Evolutionary conservation across 2,329 filamentous ascomycete species (phyloP), one percentile per base, ranked within the genome.

Genomic region (Exophiala calicioides): DNA sequence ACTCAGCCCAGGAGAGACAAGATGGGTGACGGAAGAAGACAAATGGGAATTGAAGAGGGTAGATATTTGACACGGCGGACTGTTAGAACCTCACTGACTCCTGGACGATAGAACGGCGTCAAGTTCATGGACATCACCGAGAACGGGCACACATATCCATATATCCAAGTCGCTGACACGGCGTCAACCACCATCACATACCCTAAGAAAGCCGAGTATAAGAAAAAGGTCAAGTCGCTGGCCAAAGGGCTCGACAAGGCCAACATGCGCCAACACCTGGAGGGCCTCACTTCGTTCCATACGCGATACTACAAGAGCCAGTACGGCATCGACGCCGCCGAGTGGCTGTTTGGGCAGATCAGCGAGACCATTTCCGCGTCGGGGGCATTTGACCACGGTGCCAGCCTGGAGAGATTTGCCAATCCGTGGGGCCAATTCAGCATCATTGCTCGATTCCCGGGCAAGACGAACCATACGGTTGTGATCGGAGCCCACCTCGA

Each of bases 121-220:
- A 86, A 84, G 62, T 97, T 97, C 76, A 94, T 97, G 78, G 91
- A 97, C 70, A 90, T 97, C 62, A 96, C 93, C 51, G 79, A 88
- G 31, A 80, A 83, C 45, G 73, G 76, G 40, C 78, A 86, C 38
- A 77, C 86, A 53, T 86, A 85, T 49, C 61, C 74, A 16, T 44
- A 23, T 58, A 63, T 47, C 44, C 65, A 44, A 23, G 46, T 44
- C 65, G 65, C 46, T 65, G 59, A 58, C 59, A 59, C 54, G 56
- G 44, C 58, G 78, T 52, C 74, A 5, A 32, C 21, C 30, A n/a
- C 47, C 10, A 35, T 84, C 55, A 73, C 69, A 35, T 94, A 85
- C 64, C 90, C 89, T 1, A 71, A 77, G 36, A 80, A 85, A 61
- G 79, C 84, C 50, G 65, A 74, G 27, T 77, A 86, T 57, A 80